Percentiles rank a stretch among this genome's conserved stretches.
Evolutionary conservation across 352 stramenopile genomes (phyloP).

Genomic region (Detonula confervacea): DNA sequence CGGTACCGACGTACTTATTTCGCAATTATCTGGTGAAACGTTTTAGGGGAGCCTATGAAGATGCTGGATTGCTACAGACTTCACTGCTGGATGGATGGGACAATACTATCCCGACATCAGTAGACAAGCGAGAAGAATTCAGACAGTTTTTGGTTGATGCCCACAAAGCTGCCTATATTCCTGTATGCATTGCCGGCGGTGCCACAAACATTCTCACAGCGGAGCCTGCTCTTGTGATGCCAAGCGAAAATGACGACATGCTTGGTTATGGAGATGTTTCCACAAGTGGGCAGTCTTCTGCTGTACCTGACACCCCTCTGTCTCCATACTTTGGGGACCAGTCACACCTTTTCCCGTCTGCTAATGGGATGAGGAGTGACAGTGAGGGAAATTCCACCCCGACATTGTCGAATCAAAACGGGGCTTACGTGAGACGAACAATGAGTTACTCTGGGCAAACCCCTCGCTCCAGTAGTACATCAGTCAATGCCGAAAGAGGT

Average conservation of each 20-base stretch:
- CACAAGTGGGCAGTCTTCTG: constrained; percentile 1
- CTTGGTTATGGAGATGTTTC: constrained; percentile 48
- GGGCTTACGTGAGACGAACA: constrained; percentile 44
- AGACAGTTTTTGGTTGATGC: constrained; percentile 82
- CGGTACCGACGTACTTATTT: constrained; percentile 72
- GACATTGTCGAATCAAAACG: constrained; percentile 21
- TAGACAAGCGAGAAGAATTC: constrained; percentile 81
- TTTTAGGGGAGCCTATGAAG: constrained; percentile 76
- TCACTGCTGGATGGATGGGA: constrained; percentile 83
- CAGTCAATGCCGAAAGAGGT: too few relatives aligned
- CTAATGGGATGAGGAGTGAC: neutral
- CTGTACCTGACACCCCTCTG: neutral
- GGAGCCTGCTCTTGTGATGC: constrained; percentile 73
- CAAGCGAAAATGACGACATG: constrained; percentile 61
- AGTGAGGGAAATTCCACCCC: constrained; percentile 3
- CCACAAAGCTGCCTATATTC: constrained; percentile 83
- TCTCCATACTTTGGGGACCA: constrained; percentile 38
- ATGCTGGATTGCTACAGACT: constrained; percentile 80
- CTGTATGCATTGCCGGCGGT: constrained; percentile 78
- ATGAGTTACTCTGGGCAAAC: constrained; percentile 29
- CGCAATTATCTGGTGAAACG: constrained; percentile 58
- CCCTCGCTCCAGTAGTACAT: too few relatives aligned
- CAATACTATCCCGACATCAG: constrained; percentile 61
- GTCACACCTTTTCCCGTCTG: constrained; percentile 1
- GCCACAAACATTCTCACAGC: constrained; percentile 74